Evolutionary conservation across 1,284 basidiomycete species (phyloP), one percentile per base, ranked within the genome.

Genomic region (Cutaneotrichosporon cavernicola): DNA sequence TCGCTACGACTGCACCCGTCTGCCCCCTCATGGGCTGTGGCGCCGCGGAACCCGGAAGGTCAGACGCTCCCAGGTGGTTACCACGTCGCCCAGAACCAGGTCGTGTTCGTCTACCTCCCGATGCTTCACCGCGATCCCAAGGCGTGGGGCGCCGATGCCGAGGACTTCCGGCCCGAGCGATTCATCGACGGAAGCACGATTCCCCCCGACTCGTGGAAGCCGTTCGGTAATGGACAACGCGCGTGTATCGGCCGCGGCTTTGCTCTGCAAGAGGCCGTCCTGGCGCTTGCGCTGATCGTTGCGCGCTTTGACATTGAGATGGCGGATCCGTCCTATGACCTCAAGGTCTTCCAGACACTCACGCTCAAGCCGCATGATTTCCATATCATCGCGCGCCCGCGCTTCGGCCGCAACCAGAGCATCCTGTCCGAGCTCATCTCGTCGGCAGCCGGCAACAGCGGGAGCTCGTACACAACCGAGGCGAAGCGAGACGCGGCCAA

Each of bases 91-190:
- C 76, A 80, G 60, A 82, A 76, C 13, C 66, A 73, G 18, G 61
- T 69, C 4, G 70, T 85, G 16, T 64, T 71, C 0, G 67, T 83
- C 7, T 70, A 81, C 11, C 73, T 78, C 2, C 72, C 76, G 56
- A 73, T 73, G 52, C 73, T 81, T 49, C 83, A 84, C 56, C 75
- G 80, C 11, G 84, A 86, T 71, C 81, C 82, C 1, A 71, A 69
- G 7, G 81, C 84, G 1, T 86, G 84, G 83, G 85, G 85, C 5
- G 81, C 83, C 30, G 84, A 86, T 72, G 84, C 83, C 46, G 67
- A 72, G 9, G 69, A 64, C 6, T 73, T 73, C 64, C 40, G 61
- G 52, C 83, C 77, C 1, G 85, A 85, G 68, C 80, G 85, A 5
- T 83, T 84, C 81, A 71, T 85, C 30, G 82, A 84, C 58, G 83